Percentiles rank a stretch among this genome's conserved stretches.
These are phyloP conservation scores for Fusarium sp. DNA, from an alignment of 2,329 filamentous ascomycete species.

Conservation along the genomic window DNA sequence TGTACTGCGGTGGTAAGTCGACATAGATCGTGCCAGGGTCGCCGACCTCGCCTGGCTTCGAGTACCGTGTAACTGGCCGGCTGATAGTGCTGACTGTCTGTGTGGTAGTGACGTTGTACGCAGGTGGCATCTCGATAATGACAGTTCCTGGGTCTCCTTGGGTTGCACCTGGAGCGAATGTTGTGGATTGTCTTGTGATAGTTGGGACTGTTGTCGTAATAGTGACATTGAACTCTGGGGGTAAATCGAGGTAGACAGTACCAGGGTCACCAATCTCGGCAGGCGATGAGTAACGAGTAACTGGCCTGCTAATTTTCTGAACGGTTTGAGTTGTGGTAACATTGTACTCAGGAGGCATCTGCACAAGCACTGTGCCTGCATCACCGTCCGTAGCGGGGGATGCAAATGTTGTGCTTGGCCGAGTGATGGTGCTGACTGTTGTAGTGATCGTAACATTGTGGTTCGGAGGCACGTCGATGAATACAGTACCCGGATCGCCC, in stretches of 20 bases:
- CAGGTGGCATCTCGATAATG: conserved; percentile 14
- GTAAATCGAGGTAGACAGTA: conserved; percentile 10
- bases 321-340: conserved; percentile 20
- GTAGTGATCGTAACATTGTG: conserved; percentile 25
- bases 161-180: conserved; percentile 3
- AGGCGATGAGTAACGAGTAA: conserved; percentile 12
- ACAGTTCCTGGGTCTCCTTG: conserved; percentile 20
- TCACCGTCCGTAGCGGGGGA: conserved; percentile 19
- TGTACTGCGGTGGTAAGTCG: conserved; percentile 22
- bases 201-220: conserved; percentile 10
- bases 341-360: conserved; percentile 24
- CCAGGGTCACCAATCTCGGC: conserved; percentile 14
- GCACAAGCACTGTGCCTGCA: conserved; percentile 16
- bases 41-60: background rate
- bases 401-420: conserved; percentile 22
- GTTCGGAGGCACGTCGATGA: conserved; percentile 22
- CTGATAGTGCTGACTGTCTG: conserved; percentile 6
- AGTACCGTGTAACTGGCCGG: conserved; percentile 8
- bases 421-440: conserved; percentile 23
- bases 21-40: conserved; percentile 23
- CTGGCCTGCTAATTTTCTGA: conserved; percentile 10
- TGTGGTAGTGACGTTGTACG: conserved; percentile 12
- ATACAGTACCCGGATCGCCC: conserved; percentile 26
- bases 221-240: conserved; percentile 19
- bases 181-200: conserved; percentile 5